phyloP scores from a whole-genome alignment of 169 alveolate species.

The Theileria annulata region DNA sequence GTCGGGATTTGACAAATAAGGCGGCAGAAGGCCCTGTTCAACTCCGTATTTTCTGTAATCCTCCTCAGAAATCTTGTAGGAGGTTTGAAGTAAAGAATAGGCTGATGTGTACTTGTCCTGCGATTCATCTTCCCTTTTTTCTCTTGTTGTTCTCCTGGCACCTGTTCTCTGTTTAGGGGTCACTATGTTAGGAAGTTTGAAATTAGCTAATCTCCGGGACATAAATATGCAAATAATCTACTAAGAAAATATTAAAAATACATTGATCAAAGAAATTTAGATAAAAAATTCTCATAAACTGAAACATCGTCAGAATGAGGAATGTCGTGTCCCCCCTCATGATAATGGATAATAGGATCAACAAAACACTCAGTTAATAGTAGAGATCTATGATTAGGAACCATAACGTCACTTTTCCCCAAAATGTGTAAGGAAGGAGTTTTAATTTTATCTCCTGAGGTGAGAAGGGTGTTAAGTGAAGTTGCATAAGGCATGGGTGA shows the following conservation, averaged over 20 bases:
- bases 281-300: conserved; percentile 45
- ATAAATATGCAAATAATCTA: neutral
- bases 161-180: conserved; percentile 24
- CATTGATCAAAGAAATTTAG: conserved; percentile 20
- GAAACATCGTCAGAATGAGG: conserved; percentile 50
- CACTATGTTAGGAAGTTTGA: conserved; percentile 30
- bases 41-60: conserved; percentile 65
- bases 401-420: conserved; percentile 46
- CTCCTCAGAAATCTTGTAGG: conserved; percentile 54
- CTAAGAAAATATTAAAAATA: neutral
- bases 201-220: conserved; percentile 40
- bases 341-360: conserved; percentile 45
- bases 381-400: conserved; percentile 41
- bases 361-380: conserved; percentile 31
- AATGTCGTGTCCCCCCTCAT: conserved; percentile 50
- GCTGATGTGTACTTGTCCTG: conserved; percentile 53
- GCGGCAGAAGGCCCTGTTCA: conserved; percentile 45
- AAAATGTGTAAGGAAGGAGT: conserved; percentile 54
- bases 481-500: conserved; percentile 22
- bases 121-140: conserved; percentile 5
- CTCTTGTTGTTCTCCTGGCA: conserved; percentile 31
- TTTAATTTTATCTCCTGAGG: conserved; percentile 25
- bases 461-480: conserved; percentile 6
- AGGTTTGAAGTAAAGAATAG: conserved; percentile 42
- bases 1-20: conserved; percentile 43